Conservation (phyloP, 345 rosid genomes). For the Trapa incisa region DNA sequence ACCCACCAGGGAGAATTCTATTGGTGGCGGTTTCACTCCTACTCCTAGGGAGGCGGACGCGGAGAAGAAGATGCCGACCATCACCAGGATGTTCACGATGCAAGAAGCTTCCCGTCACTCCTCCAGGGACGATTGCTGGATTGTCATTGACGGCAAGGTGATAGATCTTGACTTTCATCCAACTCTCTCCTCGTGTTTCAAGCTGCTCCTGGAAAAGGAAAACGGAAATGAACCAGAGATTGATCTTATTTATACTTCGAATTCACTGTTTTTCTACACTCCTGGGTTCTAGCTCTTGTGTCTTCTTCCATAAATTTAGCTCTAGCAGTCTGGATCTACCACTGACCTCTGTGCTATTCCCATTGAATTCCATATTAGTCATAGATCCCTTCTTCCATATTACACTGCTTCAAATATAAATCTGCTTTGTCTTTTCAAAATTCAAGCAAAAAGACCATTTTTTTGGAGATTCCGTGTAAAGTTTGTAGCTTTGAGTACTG, state of each 20-base stretch:
- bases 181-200: not conserved
- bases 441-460: not conserved
- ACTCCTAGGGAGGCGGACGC: not conserved
- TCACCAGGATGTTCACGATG: conserved; percentile 53
- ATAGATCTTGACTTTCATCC: not conserved
- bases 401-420: too few species aligned
- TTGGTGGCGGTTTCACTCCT: not conserved
- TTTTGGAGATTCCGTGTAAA: not conserved
- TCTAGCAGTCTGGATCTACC: not conserved
- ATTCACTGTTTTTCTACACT: not conserved
- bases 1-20: not conserved
- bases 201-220: not conserved
- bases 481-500: not conserved
- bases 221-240: not conserved
- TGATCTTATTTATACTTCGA: not conserved
- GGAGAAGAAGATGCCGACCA: conserved; percentile 50
- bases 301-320: not conserved
- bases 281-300: not conserved
- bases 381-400: not conserved
- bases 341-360: not conserved
- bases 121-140: conserved; percentile 80
- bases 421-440: too few species aligned
- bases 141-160: conserved; percentile 84
- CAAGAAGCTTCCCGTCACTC: conserved; percentile 65
- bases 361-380: not conserved